Conservation (phyloP, 2,329 filamentous ascomycete genomes). For the Endothia cerciana region DNA sequence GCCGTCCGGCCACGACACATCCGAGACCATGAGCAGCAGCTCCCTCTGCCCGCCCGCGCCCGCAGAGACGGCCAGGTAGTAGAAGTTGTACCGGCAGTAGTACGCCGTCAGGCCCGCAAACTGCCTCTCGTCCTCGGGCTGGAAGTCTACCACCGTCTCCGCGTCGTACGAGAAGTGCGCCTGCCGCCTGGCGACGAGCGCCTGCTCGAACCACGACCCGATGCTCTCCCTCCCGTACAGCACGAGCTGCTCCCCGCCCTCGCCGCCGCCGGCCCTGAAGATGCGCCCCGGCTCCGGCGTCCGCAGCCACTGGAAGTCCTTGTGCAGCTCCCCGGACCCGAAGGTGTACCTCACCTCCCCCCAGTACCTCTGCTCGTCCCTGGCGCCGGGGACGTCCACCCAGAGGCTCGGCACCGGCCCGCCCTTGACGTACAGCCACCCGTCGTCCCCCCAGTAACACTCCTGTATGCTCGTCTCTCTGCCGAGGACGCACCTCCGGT, state of each 20-base stretch:
- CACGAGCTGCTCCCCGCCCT: constrained; percentile 45
- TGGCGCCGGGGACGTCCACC: constrained; percentile 53
- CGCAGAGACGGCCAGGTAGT: constrained; percentile 64
- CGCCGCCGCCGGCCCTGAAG: constrained; percentile 45
- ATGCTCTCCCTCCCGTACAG: constrained; percentile 56
- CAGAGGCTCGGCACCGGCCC: constrained; percentile 58
- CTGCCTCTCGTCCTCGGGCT: constrained; percentile 60
- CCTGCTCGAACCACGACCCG: constrained; percentile 63
- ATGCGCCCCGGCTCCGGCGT: constrained; percentile 60
- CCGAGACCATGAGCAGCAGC: constrained; percentile 59
- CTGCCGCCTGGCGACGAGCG: constrained; percentile 58
- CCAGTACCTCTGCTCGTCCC: constrained; percentile 57
- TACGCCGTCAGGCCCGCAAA: constrained; percentile 65
- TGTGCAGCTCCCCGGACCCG: constrained; percentile 41
- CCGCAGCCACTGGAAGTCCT: constrained; percentile 62
- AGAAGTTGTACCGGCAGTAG: constrained; percentile 68
- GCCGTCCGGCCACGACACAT: constrained; percentile 59
- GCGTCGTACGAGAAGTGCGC: constrained; percentile 65
- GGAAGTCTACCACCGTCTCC: constrained; percentile 58
- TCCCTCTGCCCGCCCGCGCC: constrained; percentile 60
- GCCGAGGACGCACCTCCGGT: constrained; percentile 57
- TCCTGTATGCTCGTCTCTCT: constrained; percentile 63
- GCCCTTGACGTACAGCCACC: constrained; percentile 65
- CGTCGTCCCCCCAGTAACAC: constrained; percentile 60
- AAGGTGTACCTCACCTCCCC: constrained; percentile 53